phyloP scores from a whole-genome alignment of 257 asterid genomes.

The Penstemon newberryi region DNA sequence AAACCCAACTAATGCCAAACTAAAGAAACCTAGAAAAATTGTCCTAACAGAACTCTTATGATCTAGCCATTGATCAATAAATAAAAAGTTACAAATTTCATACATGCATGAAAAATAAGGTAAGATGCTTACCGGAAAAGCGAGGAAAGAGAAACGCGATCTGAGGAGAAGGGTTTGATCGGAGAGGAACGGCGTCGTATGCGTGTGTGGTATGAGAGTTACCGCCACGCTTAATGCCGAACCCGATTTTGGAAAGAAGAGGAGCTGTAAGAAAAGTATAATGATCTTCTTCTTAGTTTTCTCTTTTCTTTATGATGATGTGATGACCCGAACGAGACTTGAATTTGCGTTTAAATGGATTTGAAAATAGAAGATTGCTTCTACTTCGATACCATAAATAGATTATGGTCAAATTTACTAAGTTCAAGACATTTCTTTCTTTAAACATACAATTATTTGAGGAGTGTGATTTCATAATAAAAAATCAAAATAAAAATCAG shows the following conservation, averaged over 20 bases:
- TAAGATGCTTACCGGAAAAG: constrained; percentile 32
- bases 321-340: constrained; percentile 21
- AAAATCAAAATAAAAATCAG: too few species aligned
- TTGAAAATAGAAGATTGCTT: constrained; percentile 2
- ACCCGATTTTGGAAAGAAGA: constrained; percentile 20
- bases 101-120: constrained; percentile 10
- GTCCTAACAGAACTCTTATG: constrained; percentile 32
- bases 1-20: constrained; percentile 5
- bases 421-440: too few species aligned
- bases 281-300: constrained; percentile 1
- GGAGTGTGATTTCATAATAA: too few species aligned
- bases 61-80: constrained; percentile 29
- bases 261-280: neutral
- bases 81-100: constrained; percentile 22
- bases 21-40: constrained; percentile 38
- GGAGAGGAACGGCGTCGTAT: constrained; percentile 24
- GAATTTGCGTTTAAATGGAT: constrained; percentile 10
- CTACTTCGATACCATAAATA: neutral
- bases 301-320: neutral
- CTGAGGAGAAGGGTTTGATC: constrained; percentile 23
- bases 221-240: constrained; percentile 25
- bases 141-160: neutral
- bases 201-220: constrained; percentile 9
- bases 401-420: too few species aligned
- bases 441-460: too few species aligned